Conservation (phyloP, 2,329 filamentous ascomycete species). For the Colletotrichum australisinense region DNA sequence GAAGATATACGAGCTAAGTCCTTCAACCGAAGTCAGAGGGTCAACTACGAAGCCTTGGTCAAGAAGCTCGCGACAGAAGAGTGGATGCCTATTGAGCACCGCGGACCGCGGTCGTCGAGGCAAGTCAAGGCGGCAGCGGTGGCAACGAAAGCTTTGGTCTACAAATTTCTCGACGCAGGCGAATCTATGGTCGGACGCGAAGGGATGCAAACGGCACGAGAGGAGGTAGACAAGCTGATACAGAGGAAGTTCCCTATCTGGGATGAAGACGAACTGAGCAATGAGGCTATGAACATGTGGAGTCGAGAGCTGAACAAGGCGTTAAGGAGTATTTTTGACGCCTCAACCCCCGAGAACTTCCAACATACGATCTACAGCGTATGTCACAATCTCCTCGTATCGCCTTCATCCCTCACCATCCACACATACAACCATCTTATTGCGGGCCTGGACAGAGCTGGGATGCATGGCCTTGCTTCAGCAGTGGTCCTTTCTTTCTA, state of each 20-base stretch:
- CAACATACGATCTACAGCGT: slow-evolving; percentile 53
- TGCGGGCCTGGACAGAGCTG: slow-evolving; percentile 68
- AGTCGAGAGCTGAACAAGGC: slow-evolving; percentile 21
- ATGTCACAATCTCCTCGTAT: slow-evolving; percentile 75
- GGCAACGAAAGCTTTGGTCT: not conserved
- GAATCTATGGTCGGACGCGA: not conserved
- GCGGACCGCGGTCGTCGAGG: not conserved
- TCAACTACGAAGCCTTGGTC: slow-evolving; percentile 8
- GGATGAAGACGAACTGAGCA: not conserved
- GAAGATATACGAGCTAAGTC: slow-evolving; percentile 13
- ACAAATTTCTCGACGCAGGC: not conserved
- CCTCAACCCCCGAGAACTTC: not conserved
- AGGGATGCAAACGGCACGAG: not conserved
- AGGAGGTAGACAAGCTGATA: slow-evolving; percentile 26
- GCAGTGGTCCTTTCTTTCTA: slow-evolving; percentile 65
- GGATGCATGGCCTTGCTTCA: slow-evolving; percentile 62
- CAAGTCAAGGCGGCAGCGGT: not conserved
- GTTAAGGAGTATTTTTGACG: slow-evolving; percentile 17
- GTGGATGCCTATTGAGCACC: not conserved
- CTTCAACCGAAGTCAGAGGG: not conserved
- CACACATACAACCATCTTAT: slow-evolving; percentile 79
- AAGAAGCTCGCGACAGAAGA: slow-evolving; percentile 7
- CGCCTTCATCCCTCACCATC: slow-evolving; percentile 70
- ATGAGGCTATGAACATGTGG: not conserved
- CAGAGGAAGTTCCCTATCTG: slow-evolving; percentile 13